Evolutionary conservation across 1,139 yeast genomes (phyloP), one percentile per base, ranked within the genome.

Genomic region (Suhomyces terraborum): DNA sequence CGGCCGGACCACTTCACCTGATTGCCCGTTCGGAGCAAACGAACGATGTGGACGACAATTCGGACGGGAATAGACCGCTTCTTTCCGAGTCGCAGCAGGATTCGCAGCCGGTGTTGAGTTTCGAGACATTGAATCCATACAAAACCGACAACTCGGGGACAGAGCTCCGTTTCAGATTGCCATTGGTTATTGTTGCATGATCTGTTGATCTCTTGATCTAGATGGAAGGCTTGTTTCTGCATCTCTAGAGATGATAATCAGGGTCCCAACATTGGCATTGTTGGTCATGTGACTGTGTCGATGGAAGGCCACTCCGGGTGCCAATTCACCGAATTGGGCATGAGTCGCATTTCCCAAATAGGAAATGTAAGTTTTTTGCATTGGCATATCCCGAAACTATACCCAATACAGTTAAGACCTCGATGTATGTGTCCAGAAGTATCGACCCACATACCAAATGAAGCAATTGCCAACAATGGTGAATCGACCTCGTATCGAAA

Each of bases 151-250:
- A 56, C 33, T 47, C 49, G 22, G 75, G 74, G 8, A 58, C 61
- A 27, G 70, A 66, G 36, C 60, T 69, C 41, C 57, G 60, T 35
- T 67, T 70, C 43, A 57, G 64, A 35, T 51, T 71, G 10, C 53
- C 54, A 2, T 20, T 52, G 36, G 38, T 41, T 8, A 22, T 46
- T 8, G 45, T 46, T 17, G 41, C 42, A n/a, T 35, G 21, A n/a
- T n/a, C n/a, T n/a, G n/a, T n/a, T n/a, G n/a, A n/a, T n/a, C n/a
- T n/a, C n/a, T n/a, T n/a, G n/a, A n/a, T n/a, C n/a, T n/a, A n/a
- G n/a, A n/a, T n/a, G n/a, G n/a, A n/a, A n/a, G n/a, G n/a, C n/a
- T n/a, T n/a, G n/a, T n/a, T n/a, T n/a, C n/a, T n/a, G n/a, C n/a
- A n/a, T n/a, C n/a, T n/a, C n/a, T n/a, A n/a, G n/a, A n/a, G n/a